phyloP scores from a whole-genome alignment of 805 yeast genomes.

The Yamadazyma phyllophila region DNA sequence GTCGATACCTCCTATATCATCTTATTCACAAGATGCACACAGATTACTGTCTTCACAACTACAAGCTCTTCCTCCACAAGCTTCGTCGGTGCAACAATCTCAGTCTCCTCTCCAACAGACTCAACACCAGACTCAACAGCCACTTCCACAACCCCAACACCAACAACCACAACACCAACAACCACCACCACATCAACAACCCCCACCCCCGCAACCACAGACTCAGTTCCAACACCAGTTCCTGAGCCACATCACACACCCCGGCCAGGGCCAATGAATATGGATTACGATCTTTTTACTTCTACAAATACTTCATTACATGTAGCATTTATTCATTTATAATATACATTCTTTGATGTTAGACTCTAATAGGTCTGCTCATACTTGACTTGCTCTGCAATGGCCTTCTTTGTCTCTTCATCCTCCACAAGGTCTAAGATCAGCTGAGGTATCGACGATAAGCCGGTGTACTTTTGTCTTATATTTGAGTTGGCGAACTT shows the following conservation, averaged over 20 bases:
- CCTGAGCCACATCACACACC: background rate
- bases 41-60: background rate
- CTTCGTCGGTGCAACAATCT: background rate
- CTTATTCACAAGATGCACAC: background rate
- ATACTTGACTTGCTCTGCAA: slow-evolving; percentile 55
- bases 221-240: slow-evolving; percentile 1
- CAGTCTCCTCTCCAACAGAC: no score
- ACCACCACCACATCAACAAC: background rate
- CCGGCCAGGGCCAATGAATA: background rate
- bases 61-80: background rate
- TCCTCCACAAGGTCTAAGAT: slow-evolving; percentile 55
- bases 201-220: background rate
- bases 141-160: no score
- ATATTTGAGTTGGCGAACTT: slow-evolving; percentile 43
- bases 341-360: background rate
- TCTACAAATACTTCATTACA: background rate
- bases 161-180: background rate
- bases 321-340: background rate
- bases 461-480: slow-evolving; percentile 59
- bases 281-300: background rate
- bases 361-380: slow-evolving; percentile 31
- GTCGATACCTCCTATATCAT: background rate
- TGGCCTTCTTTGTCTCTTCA: slow-evolving; percentile 58
- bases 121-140: background rate
- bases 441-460: slow-evolving; percentile 54